phyloP scores from a whole-genome alignment of 2,329 filamentous ascomycete species.

The Nothophaeocryptopus gaeumannii region DNA sequence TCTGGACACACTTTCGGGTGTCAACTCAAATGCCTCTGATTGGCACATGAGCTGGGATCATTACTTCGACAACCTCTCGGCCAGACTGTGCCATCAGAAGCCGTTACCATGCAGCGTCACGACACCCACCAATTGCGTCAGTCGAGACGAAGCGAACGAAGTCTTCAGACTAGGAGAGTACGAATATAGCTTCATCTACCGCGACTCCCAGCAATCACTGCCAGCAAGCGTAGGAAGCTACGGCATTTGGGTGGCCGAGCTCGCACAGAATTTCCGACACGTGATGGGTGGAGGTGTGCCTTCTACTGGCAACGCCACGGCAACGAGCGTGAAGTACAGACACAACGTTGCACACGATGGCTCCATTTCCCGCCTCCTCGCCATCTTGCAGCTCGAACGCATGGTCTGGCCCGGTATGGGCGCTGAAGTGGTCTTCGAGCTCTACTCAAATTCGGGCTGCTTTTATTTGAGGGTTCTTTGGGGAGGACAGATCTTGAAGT shows the following conservation, averaged over 20 bases:
- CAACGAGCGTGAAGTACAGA: conserved; percentile 52
- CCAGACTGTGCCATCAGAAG: conserved; percentile 71
- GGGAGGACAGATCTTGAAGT: conserved; percentile 63
- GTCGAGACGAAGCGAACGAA: conserved; percentile 59
- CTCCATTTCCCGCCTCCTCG: conserved; percentile 63
- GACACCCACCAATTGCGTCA: conserved; percentile 57
- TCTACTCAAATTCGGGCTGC: conserved; percentile 54
- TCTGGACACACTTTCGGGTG: conserved; percentile 68
- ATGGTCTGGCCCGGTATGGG: conserved; percentile 90
- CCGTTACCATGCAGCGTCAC: conserved; percentile 65
- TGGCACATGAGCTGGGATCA: conserved; percentile 76
- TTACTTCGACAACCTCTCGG: conserved; percentile 81
- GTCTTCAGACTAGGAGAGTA: conserved; percentile 77
- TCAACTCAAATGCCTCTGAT: conserved; percentile 53
- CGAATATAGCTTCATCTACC: conserved; percentile 77
- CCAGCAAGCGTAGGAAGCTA: conserved; percentile 60
- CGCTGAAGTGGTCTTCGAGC: conserved; percentile 72
- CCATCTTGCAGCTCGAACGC: conserved; percentile 66
- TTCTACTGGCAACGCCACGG: conserved; percentile 12
- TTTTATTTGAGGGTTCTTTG: conserved; percentile 67
- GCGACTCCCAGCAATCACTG: conserved; percentile 62
- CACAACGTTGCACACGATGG: conserved; percentile 84
- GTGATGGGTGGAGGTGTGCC: conserved; percentile 43
- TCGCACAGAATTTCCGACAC: conserved; percentile 62
- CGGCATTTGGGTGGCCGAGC: conserved; percentile 72